Evolutionary conservation across 441 rosid species (phyloP).

Genomic region (Euphorbia celastroides): DNA sequence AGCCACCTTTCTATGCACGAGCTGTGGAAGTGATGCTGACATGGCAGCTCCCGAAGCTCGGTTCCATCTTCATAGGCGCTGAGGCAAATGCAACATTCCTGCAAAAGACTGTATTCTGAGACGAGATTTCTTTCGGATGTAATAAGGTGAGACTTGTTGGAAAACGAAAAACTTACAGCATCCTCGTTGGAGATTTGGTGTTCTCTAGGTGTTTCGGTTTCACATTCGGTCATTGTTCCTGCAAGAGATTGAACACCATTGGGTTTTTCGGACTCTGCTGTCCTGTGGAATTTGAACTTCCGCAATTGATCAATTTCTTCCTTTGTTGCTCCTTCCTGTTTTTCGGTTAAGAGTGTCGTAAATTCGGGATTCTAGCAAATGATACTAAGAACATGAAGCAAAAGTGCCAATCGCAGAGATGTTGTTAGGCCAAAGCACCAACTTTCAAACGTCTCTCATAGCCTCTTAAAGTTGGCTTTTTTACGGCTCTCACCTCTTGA

Average conservation of each 20-base stretch:
- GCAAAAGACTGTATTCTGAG: too few species aligned
- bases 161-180: constrained; percentile 43
- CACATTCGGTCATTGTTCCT: constrained; percentile 72
- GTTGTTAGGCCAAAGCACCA: too few species aligned
- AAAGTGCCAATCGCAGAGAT: not conserved
- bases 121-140: not conserved
- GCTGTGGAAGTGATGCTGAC: constrained; percentile 87
- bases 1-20: constrained; percentile 95
- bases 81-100: constrained; percentile 99
- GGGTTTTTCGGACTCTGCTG: constrained; percentile 32
- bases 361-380: not conserved
- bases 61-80: constrained; percentile 77
- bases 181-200: constrained; percentile 59
- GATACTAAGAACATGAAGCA: constrained; percentile 2
- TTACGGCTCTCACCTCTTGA: too few species aligned
- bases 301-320: constrained; percentile 81
- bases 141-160: not conserved
- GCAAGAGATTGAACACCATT: constrained; percentile 36
- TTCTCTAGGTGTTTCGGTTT: constrained; percentile 51
- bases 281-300: constrained; percentile 55
- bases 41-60: constrained; percentile 86
- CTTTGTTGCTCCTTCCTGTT: constrained; percentile 91
- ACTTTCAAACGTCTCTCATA: too few species aligned
- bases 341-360: not conserved
- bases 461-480: too few species aligned